phyloP scores from a whole-genome alignment of 768 basidiomycete species.

The Macrolepiota albuminosa region DNA sequence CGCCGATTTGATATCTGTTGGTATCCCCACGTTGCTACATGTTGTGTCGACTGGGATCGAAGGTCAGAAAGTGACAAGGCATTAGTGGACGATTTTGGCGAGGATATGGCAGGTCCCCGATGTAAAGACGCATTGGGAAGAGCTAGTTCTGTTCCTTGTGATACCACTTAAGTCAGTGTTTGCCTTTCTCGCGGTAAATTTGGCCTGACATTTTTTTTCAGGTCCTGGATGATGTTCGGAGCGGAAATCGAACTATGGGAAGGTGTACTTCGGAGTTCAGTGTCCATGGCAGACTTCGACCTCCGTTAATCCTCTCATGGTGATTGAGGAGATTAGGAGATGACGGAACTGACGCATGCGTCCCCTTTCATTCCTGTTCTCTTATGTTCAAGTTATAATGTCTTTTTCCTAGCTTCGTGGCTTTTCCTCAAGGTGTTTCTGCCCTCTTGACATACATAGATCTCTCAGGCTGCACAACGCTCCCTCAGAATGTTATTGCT shows the following conservation, averaged over 20 bases:
- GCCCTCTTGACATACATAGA: no score
- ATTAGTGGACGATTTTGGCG: slow-evolving; percentile 46
- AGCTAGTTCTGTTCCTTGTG: slow-evolving; percentile 38
- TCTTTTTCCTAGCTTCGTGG: no score
- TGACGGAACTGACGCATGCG: slow-evolving; percentile 11
- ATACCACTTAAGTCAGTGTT: slow-evolving; percentile 43
- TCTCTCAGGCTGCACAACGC: slow-evolving; percentile 7
- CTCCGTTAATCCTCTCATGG: slow-evolving; percentile 15
- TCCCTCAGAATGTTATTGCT: slow-evolving; percentile 22
- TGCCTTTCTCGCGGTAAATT: background rate
- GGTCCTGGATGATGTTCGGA: slow-evolving; percentile 40
- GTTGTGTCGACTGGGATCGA: slow-evolving; percentile 25
- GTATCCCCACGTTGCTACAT: no score
- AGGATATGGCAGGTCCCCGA: slow-evolving; percentile 23
- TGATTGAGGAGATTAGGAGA: slow-evolving; percentile 25
- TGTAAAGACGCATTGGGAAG: slow-evolving; percentile 30
- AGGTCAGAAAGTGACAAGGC: slow-evolving; percentile 31
- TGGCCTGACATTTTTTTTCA: slow-evolving; percentile 18
- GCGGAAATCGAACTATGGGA: slow-evolving; percentile 41
- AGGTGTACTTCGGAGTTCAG: slow-evolving; percentile 25
- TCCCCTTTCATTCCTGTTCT: background rate
- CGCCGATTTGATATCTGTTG: no score
- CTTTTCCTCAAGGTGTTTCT: no score
- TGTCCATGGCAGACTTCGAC: slow-evolving; percentile 19
- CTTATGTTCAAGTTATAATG: background rate